Conservation (phyloP, 2,329 filamentous ascomycete genomes). For the Diplocarpon mali region DNA sequence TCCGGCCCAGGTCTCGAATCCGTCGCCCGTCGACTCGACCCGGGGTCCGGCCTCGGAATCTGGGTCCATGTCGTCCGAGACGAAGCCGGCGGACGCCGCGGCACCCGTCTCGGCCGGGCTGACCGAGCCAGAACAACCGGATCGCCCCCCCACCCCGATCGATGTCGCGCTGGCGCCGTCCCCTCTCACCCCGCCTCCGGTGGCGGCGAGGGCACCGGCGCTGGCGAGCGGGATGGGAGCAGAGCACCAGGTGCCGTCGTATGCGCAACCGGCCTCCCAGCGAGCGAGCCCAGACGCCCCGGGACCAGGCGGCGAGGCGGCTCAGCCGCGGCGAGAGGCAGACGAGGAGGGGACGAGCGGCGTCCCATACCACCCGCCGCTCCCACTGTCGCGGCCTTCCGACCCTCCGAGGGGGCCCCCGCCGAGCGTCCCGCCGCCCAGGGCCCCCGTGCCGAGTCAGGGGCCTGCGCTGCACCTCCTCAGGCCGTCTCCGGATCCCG, state of each 20-base stretch:
- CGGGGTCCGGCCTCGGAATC: slow-evolving; percentile 20
- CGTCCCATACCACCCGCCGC: slow-evolving; percentile 38
- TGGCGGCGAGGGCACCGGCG: slow-evolving; percentile 33
- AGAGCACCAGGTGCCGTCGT: slow-evolving; percentile 47
- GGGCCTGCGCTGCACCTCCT: slow-evolving; percentile 29
- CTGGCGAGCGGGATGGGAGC: slow-evolving; percentile 38
- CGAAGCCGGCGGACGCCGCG: slow-evolving; percentile 8
- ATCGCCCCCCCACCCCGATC: slow-evolving; percentile 41
- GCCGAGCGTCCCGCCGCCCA: slow-evolving; percentile 21
- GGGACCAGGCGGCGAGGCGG: slow-evolving; percentile 29
- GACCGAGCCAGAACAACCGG: slow-evolving; percentile 16
- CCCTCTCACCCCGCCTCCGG: slow-evolving; percentile 52
- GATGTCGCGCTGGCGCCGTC: slow-evolving; percentile 50
- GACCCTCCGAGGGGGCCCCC: slow-evolving; percentile 28
- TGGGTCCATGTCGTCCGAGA: slow-evolving; percentile 19
- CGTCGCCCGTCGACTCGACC: slow-evolving; percentile 25
- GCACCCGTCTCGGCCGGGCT: slow-evolving; percentile 22
- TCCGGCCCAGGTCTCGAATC: slow-evolving; percentile 31
- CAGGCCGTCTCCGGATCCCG: slow-evolving; percentile 29
- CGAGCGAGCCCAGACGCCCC: slow-evolving; percentile 36
- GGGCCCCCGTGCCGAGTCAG: slow-evolving; percentile 16
- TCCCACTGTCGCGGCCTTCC: slow-evolving; percentile 46
- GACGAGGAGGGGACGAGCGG: slow-evolving; percentile 33
- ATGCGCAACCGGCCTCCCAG: slow-evolving; percentile 47
- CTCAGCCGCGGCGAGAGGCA: slow-evolving; percentile 32